These are phyloP conservation scores for Lolium perenne DNA, from an alignment of 176 grass and related monocot species.

Conservation along the genomic window DNA sequence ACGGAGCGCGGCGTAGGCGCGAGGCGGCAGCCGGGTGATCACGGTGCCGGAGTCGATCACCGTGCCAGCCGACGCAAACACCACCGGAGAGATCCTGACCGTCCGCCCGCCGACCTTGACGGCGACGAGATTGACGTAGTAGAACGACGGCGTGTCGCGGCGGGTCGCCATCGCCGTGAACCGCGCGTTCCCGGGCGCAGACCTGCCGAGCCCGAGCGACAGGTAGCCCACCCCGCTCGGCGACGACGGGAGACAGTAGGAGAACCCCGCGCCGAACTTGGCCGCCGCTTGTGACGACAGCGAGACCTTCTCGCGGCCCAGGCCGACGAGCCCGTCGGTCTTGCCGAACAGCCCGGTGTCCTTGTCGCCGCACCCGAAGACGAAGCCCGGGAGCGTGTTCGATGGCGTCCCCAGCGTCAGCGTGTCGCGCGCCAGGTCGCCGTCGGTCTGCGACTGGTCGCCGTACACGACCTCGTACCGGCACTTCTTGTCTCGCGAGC, in stretches of 20 bases:
- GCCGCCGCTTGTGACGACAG: constrained; percentile 63
- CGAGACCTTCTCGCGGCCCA: constrained; percentile 66
- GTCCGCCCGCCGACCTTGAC: constrained; percentile 59
- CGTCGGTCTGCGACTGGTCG: constrained; percentile 69
- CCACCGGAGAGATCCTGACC: constrained; percentile 25
- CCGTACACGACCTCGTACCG: constrained; percentile 71
- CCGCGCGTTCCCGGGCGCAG: constrained; percentile 23
- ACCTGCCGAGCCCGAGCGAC: constrained; percentile 57
- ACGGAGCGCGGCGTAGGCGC: constrained; percentile 60
- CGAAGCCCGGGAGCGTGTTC: constrained; percentile 51
- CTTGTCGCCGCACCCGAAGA: constrained; percentile 72
- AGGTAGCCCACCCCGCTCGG: constrained; percentile 59
- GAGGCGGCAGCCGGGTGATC: constrained; percentile 70
- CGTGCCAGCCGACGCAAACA: constrained; percentile 49
- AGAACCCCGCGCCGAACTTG: constrained; percentile 68
- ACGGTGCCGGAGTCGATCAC: constrained; percentile 91
- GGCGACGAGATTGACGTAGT: constrained; percentile 63
- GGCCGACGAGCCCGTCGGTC: constrained; percentile 67
- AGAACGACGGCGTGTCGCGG: constrained; percentile 52
- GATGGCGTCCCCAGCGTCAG: constrained; percentile 47
- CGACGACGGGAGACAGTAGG: constrained; percentile 82
- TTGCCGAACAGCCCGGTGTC: constrained; percentile 63
- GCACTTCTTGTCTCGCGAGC: constrained; percentile 45
- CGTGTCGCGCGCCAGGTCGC: constrained; percentile 64
- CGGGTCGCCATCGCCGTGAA: constrained; percentile 68